phyloP scores from a whole-genome alignment of 164 flowering plant genomes.

The Stephania cephalantha region DNA sequence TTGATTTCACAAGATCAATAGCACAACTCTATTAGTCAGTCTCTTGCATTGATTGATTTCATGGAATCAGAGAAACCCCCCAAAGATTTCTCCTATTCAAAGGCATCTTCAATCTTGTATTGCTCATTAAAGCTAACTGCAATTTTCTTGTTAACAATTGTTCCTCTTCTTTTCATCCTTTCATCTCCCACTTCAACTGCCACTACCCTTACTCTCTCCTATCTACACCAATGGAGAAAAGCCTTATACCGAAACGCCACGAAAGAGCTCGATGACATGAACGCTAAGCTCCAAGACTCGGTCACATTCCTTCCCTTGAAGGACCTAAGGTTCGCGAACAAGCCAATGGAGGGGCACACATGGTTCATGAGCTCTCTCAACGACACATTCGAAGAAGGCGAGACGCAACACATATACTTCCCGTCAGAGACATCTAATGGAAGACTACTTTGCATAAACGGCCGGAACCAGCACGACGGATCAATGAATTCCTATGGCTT shows the following conservation, averaged over 20 bases:
- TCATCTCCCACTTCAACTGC: neutral
- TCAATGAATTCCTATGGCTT: constrained; percentile 62
- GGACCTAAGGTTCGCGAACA: constrained; percentile 44
- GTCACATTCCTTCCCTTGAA: constrained; percentile 79
- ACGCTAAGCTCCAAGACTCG: constrained; percentile 35
- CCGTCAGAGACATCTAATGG: constrained; percentile 54
- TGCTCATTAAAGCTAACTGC: neutral
- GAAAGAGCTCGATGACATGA: constrained; percentile 14
- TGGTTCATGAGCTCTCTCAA: constrained; percentile 89
- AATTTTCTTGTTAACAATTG: neutral
- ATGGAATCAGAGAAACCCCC: no score
- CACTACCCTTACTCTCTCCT: neutral
- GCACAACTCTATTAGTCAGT: no score
- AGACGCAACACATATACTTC: constrained; percentile 52
- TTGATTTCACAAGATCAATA: neutral
- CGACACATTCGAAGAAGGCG: constrained; percentile 50
- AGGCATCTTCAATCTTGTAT: neutral
- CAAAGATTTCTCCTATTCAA: neutral
- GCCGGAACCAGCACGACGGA: constrained; percentile 57
- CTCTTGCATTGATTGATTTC: no score
- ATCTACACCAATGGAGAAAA: constrained; percentile 7
- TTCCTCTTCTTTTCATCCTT: neutral
- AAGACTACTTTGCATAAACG: constrained; percentile 57
- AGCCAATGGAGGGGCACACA: constrained; percentile 61
- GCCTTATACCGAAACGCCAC: neutral